A percentile compares a stretch with the other conserved stretches of the same genome.
These are phyloP conservation scores for Trypanosoma theileri DNA, from an alignment of 208 protist species.

Conservation along the genomic window DNA sequence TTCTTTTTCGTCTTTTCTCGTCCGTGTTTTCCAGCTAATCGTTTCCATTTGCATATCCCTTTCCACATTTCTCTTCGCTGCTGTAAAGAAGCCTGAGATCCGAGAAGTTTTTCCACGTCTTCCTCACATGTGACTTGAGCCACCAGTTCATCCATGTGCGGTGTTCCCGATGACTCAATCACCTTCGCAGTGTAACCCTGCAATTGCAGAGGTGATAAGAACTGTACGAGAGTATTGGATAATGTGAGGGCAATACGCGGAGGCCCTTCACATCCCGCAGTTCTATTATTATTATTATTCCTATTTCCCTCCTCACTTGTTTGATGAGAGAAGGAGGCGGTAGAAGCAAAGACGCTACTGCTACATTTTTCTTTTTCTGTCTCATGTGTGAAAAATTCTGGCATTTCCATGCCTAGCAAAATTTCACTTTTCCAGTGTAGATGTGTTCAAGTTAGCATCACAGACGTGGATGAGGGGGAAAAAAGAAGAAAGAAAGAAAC, in stretches of 20 bases:
- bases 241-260: conserved; percentile 25
- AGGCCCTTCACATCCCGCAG: not conserved
- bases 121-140: conserved; percentile 31
- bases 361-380: too few species aligned
- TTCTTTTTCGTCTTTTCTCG: conserved; percentile 21
- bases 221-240: conserved; percentile 64
- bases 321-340: not conserved
- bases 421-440: too few species aligned
- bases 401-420: too few species aligned
- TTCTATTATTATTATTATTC: conserved; percentile 1
- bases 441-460: not conserved
- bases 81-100: conserved; percentile 51
- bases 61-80: conserved; percentile 59
- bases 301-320: not conserved
- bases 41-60: conserved; percentile 46
- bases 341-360: too few species aligned
- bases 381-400: too few species aligned
- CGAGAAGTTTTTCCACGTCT: conserved; percentile 51
- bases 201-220: conserved; percentile 68
- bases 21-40: conserved; percentile 29
- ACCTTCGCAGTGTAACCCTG: conserved; percentile 68
- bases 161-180: conserved; percentile 37
- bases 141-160: conserved; percentile 46
- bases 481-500: conserved; percentile 16
- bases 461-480: conserved; percentile 18